Percentiles rank a stretch among this genome's conserved stretches.
These are phyloP conservation scores for Ceratobasidium sp. DNA, from an alignment of 1,284 basidiomycete species.

Conservation along the genomic window DNA sequence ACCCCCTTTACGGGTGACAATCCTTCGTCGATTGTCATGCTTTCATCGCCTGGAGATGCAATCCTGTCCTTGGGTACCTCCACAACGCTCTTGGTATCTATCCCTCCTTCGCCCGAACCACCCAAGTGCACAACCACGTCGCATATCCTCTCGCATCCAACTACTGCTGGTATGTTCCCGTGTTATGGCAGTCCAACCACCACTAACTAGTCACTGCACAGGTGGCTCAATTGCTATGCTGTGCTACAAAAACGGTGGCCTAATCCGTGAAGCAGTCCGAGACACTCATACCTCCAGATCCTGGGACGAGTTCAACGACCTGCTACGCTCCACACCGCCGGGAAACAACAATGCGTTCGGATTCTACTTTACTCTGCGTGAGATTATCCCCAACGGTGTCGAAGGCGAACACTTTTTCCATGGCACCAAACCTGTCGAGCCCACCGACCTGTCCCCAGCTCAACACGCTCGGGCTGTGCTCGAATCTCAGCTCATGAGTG, in stretches of 20 bases:
- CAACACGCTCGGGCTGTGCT: conserved; percentile 83
- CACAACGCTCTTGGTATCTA: conserved; percentile 84
- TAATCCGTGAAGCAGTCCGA: conserved; percentile 81
- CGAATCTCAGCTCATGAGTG: conserved; percentile 86
- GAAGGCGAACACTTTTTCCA: conserved; percentile 71
- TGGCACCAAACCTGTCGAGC: conserved; percentile 48
- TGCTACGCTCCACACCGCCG: conserved; percentile 63
- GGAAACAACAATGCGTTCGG: conserved; percentile 70
- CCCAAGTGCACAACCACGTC: conserved; percentile 76
- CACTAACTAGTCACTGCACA: conserved; percentile 41
- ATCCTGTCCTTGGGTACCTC: conserved; percentile 91
- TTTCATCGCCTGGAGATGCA: conserved; percentile 83
- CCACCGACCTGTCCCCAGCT: conserved; percentile 53
- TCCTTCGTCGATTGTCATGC: conserved; percentile 83
- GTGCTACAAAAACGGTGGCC: conserved; percentile 84
- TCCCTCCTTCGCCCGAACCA: conserved; percentile 62
- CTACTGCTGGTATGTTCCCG: conserved; percentile 48
- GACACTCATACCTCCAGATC: conserved; percentile 67
- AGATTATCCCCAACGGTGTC: conserved; percentile 82
- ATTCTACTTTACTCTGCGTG: conserved; percentile 79
- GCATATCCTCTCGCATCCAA: conserved; percentile 75
- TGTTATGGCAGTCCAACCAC: too few relatives aligned
- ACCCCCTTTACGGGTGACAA: conserved; percentile 93
- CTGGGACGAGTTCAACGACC: conserved; percentile 78
- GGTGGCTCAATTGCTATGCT: conserved; percentile 77